Conservation (phyloP, 1,139 yeast genomes). For the Blastobotrys aristatus region DNA sequence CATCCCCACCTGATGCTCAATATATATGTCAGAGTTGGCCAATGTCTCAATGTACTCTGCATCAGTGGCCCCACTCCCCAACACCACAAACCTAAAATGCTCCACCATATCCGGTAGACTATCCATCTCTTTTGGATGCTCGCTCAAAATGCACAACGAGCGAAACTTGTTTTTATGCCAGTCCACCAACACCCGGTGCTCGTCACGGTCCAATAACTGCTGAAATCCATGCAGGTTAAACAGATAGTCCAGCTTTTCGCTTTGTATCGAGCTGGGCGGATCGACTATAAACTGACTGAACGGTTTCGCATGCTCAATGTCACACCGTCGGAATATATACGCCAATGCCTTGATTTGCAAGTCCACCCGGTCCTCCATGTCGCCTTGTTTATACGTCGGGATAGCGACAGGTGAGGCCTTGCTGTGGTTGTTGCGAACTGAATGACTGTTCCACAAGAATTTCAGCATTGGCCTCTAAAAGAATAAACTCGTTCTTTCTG, state of each 20-base stretch:
- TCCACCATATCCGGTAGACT: constrained; percentile 26
- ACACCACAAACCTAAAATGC: constrained; percentile 36
- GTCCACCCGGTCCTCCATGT: constrained; percentile 50
- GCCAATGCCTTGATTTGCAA: constrained; percentile 53
- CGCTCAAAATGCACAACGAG: constrained; percentile 50
- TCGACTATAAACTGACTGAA: background rate
- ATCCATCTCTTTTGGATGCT: constrained; percentile 37
- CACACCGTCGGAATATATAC: constrained; percentile 52
- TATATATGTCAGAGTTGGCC: constrained; percentile 44
- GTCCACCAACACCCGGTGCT: constrained; percentile 58
- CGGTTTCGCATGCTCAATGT: constrained; percentile 29
- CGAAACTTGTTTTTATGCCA: constrained; percentile 62
- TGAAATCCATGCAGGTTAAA: constrained; percentile 48
- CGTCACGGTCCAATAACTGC: constrained; percentile 43
- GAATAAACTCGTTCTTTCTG: no score
- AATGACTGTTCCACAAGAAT: constrained; percentile 1
- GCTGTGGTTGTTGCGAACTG: background rate
- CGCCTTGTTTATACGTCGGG: constrained; percentile 48
- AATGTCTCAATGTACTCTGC: constrained; percentile 42
- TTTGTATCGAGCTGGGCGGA: constrained; percentile 19
- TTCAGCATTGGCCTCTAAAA: background rate
- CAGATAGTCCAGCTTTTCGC: constrained; percentile 46
- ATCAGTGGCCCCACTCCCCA: constrained; percentile 43
- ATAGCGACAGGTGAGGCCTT: constrained; percentile 25
- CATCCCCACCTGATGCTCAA: constrained; percentile 43